Evolutionary conservation across 257 asterid genomes (phyloP).

Genomic region (Ballota nigra): DNA sequence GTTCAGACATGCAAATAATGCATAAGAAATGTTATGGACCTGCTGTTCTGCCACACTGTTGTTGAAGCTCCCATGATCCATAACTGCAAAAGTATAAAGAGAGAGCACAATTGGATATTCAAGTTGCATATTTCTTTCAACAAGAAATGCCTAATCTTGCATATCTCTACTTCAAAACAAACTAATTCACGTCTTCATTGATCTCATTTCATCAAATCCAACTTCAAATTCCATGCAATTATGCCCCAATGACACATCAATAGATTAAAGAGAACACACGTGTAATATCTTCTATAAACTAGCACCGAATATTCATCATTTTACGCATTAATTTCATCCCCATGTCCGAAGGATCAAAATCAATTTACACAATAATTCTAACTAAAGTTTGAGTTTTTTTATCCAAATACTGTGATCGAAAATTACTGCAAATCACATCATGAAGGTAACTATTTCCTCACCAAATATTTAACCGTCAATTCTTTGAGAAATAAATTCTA

Average conservation of each 20-base stretch:
- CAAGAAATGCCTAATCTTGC: constrained; percentile 10
- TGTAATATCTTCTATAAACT: not conserved
- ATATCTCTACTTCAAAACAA: constrained; percentile 13
- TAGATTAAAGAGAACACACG: not conserved
- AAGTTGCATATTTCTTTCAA: constrained; percentile 15
- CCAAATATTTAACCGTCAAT: not conserved
- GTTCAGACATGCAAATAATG: not conserved
- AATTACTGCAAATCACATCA: not conserved
- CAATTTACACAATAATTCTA: constrained; percentile 1
- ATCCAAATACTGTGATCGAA: not conserved
- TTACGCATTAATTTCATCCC: constrained; percentile 17
- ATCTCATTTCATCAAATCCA: constrained; percentile 4
- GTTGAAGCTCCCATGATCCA: constrained; percentile 79
- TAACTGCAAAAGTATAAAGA: constrained; percentile 37
- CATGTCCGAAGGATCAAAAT: not conserved
- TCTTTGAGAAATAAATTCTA: not conserved
- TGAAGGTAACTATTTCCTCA: not conserved
- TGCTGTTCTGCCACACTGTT: constrained; percentile 76
- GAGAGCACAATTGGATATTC: constrained; percentile 8
- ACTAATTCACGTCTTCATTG: constrained; percentile 4
- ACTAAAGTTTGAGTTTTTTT: not conserved
- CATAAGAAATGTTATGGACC: constrained; percentile 37
- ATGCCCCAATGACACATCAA: constrained; percentile 6
- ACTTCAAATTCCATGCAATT: not conserved
- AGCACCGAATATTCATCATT: not conserved